Base-by-base conservation (phyloP, 768 basidiomycete genomes). In the Suillus cothurnatus region DNA sequence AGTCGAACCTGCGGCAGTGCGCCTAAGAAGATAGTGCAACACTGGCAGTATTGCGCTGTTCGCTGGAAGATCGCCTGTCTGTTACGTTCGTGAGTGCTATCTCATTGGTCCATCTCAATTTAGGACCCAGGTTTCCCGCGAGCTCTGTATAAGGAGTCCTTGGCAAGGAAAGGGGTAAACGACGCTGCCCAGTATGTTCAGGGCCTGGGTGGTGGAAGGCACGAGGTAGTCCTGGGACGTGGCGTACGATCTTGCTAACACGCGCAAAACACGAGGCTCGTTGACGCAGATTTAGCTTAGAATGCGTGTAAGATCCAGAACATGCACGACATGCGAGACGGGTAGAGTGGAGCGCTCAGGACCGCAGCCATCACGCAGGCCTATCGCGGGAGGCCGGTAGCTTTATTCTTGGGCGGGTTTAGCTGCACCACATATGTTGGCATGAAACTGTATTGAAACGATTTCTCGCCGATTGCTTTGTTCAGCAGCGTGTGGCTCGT, bases 211-310 rank as follows among this genome's bases (percentile, higher is more conserved):
- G 23, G 50, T 31, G 56, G 56, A 58, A 58, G 21, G 26, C 58
- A 59, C 38, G 39, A 59, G 38, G 26, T 41, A 36, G 26, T 59
- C 58, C 58, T 59, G 58, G 58, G 58, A 59, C 38, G 38, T 39
- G 39, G 39, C 58, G 28, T 23, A 41, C 39, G 38, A 59, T 28
- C 26, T 31, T 11, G 26, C 21, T 3, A 21, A 59, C 38, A 59
- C 39, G 58, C 39, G 39, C 26, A 28, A 28, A 26, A 59, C 58
- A 59, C 38, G 58, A 59, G 58, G 58, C 39, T 41, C 21, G 38
- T 59, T 26, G 58, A 28, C 39, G 19, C 19, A n/a, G 53, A 55
- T 55, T 55, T 55, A 32, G 32, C 53, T 6, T 31, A 32, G 32
- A 14, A 12, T 55, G 52, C 31, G 21, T 55, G 53, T 32, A 32